A percentile compares a stretch with the other conserved stretches of the same genome.
Conservation (phyloP, 148 eudicot species). For the Spergularia marina region DNA sequence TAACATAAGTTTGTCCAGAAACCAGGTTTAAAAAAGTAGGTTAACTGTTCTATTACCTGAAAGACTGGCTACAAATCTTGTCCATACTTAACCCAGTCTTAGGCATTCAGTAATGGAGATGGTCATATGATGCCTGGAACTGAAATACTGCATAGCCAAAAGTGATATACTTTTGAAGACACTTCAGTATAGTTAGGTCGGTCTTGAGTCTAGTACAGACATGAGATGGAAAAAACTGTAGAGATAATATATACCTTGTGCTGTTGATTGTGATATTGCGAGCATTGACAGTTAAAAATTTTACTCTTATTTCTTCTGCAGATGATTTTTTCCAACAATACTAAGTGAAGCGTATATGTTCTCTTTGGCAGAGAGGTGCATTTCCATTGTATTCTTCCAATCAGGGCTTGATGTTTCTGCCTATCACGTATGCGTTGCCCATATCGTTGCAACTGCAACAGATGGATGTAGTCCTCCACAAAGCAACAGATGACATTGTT, state of each 20-base stretch:
- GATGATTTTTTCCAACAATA: slow-evolving; percentile 19
- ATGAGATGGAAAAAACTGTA: not conserved
- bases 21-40: not conserved
- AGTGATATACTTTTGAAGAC: not conserved
- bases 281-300: slow-evolving; percentile 10
- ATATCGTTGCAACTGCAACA: slow-evolving; percentile 62
- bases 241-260: not conserved
- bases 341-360: slow-evolving; percentile 29
- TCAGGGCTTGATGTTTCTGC: slow-evolving; percentile 76
- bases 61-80: not conserved
- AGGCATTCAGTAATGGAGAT: not conserved
- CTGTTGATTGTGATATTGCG: not conserved
- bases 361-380: slow-evolving; percentile 87
- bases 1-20: too few species aligned
- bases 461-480: slow-evolving; percentile 75
- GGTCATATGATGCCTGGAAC: not conserved
- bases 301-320: slow-evolving; percentile 9
- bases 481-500: slow-evolving; percentile 88
- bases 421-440: slow-evolving; percentile 70
- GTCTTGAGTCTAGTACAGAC: not conserved
- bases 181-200: slow-evolving; percentile 10
- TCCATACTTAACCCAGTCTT: not conserved
- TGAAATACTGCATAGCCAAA: not conserved
- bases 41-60: not conserved
- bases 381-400: slow-evolving; percentile 62